Conservation (phyloP, 1,284 basidiomycete species). For the Gastroboletus turbinatus region DNA sequence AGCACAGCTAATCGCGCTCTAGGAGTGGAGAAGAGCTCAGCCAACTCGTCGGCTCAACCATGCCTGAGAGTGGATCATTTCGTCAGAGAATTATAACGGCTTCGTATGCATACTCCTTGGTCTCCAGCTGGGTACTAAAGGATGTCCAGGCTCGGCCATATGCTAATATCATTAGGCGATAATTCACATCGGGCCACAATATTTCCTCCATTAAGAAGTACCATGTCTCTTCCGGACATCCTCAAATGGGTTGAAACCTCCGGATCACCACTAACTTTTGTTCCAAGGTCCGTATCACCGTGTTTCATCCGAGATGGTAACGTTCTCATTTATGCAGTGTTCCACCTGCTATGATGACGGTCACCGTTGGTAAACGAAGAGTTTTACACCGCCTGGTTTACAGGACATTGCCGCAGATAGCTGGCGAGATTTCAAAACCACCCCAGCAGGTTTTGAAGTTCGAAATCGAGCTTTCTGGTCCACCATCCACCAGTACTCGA, state of each 20-base stretch:
- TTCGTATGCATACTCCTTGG: slow-evolving; percentile 37
- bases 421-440: slow-evolving; percentile 6
- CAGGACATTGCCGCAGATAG: slow-evolving; percentile 34
- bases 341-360: slow-evolving; percentile 42
- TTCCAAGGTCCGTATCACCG: slow-evolving; percentile 47
- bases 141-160: slow-evolving; percentile 52
- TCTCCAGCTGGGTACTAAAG: slow-evolving; percentile 10
- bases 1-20: slow-evolving; percentile 13
- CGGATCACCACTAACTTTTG: slow-evolving; percentile 43
- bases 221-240: slow-evolving; percentile 42
- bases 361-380: slow-evolving; percentile 38
- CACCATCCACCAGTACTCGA: neutral
- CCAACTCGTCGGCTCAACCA: slow-evolving; percentile 13
- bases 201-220: slow-evolving; percentile 51
- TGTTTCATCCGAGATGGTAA: slow-evolving; percentile 1
- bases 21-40: slow-evolving; percentile 18
- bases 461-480: slow-evolving; percentile 35
- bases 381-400: slow-evolving; percentile 59
- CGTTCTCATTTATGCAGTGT: slow-evolving; percentile 38
- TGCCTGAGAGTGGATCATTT: neutral
- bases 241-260: slow-evolving; percentile 48
- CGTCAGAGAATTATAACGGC: slow-evolving; percentile 40
- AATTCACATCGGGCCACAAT: slow-evolving; percentile 39
- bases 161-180: slow-evolving; percentile 46
- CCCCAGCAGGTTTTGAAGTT: slow-evolving; percentile 35